Evolutionary conservation across 1,284 basidiomycete genomes (phyloP).

Genomic region (Heterobasidion irregulare): DNA sequence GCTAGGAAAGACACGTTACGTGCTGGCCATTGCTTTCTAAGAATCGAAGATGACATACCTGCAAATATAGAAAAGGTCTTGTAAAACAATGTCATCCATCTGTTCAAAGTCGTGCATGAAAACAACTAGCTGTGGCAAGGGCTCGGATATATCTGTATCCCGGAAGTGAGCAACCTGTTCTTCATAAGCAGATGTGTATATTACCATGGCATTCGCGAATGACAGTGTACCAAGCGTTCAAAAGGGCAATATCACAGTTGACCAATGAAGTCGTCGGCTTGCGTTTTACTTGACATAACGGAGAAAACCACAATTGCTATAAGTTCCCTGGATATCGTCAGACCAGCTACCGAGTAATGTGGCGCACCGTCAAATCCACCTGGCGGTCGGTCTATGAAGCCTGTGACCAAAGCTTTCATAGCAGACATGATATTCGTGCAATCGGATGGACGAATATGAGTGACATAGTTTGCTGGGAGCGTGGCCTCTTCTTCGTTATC

Average conservation of each 20-base stretch:
- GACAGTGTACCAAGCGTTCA: slow-evolving; percentile 49
- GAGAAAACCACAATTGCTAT: slow-evolving; percentile 6
- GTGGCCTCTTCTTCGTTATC: slow-evolving; percentile 11
- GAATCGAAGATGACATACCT: slow-evolving; percentile 31
- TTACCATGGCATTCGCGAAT: slow-evolving; percentile 28
- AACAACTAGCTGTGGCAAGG: slow-evolving; percentile 34
- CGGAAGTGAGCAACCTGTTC: no score
- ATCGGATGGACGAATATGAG: slow-evolving; percentile 50
- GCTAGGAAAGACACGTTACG: slow-evolving; percentile 16
- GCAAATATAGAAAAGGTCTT: slow-evolving; percentile 62
- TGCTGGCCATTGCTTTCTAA: not conserved
- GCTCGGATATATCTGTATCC: slow-evolving; percentile 10
- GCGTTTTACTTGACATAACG: slow-evolving; percentile 25
- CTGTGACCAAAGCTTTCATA: slow-evolving; percentile 49
- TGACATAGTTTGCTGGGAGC: slow-evolving; percentile 19
- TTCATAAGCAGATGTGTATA: not conserved
- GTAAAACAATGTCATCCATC: slow-evolving; percentile 48
- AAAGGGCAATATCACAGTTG: slow-evolving; percentile 47
- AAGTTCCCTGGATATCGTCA: not conserved
- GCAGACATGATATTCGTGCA: slow-evolving; percentile 41
- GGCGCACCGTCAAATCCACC: slow-evolving; percentile 22
- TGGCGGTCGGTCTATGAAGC: slow-evolving; percentile 35
- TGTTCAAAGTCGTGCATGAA: slow-evolving; percentile 66
- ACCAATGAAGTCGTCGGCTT: slow-evolving; percentile 44
- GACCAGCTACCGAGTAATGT: slow-evolving; percentile 2